Percentiles rank a stretch among this genome's conserved stretches.
Evolutionary conservation across 345 rosid genomes (phyloP).

Genomic region (Theobroma cacao): DNA sequence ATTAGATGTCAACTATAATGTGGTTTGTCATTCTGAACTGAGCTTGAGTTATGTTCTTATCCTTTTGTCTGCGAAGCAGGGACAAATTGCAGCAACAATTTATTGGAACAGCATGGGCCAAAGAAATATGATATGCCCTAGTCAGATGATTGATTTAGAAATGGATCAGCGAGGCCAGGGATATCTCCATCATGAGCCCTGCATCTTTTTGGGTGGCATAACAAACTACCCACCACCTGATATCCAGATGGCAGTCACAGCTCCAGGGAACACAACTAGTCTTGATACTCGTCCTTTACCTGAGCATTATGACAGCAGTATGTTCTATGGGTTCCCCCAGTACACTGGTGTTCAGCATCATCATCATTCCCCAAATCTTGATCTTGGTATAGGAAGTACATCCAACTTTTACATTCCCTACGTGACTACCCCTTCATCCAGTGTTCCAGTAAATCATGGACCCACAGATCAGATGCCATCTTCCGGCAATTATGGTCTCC

Average conservation of each 20-base stretch:
- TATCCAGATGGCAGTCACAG: conserved; percentile 34
- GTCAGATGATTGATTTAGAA: conserved; percentile 49
- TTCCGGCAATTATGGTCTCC: conserved; percentile 39
- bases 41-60: conserved; percentile 12
- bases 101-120: conserved; percentile 46
- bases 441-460: conserved; percentile 43
- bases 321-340: conserved; percentile 45
- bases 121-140: conserved; percentile 42
- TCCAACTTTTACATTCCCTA: conserved; percentile 51
- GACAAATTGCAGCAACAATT: conserved; percentile 18
- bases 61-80: conserved; percentile 25
- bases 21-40: conserved; percentile 3
- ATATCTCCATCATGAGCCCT: conserved; percentile 45
- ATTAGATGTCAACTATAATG: background rate
- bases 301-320: conserved; percentile 42
- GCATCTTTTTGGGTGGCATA: conserved; percentile 43
- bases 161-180: conserved; percentile 48
- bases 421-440: conserved; percentile 25
- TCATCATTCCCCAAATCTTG: conserved; percentile 46
- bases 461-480: conserved; percentile 43
- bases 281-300: conserved; percentile 42
- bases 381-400: conserved; percentile 44
- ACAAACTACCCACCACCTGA: conserved; percentile 49
- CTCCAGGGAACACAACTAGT: conserved; percentile 38
- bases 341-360: conserved; percentile 50